Percentiles rank a stretch among this genome's conserved stretches.
These are phyloP conservation scores for Rhizopus delemar DNA, from an alignment of 371 early-diverging fungal species.

Conservation along the genomic window DNA sequence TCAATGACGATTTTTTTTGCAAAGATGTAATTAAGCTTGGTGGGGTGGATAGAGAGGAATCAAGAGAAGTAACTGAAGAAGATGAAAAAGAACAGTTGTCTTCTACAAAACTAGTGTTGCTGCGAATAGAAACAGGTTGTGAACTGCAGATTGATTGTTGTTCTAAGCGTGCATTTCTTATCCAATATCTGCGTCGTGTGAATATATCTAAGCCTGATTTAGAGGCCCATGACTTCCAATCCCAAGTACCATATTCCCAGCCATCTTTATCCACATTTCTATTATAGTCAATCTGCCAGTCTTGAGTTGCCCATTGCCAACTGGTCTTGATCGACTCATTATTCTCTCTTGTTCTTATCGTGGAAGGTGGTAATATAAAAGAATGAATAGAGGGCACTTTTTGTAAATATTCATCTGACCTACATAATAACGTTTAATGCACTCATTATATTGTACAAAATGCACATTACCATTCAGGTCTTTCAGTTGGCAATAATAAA, in stretches of 20 bases:
- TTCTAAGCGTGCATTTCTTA: slow-evolving; percentile 22
- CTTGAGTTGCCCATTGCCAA: slow-evolving; percentile 24
- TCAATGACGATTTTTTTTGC: slow-evolving; percentile 2
- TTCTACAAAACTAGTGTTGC: not conserved
- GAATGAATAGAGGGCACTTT: slow-evolving; percentile 16
- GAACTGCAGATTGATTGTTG: not conserved
- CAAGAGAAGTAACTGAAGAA: not conserved
- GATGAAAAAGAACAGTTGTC: not conserved
- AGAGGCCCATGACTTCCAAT: slow-evolving; percentile 20
- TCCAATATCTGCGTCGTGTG: slow-evolving; percentile 30
- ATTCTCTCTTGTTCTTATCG: slow-evolving; percentile 3
- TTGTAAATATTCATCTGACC: slow-evolving; percentile 31
- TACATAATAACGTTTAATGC: slow-evolving; percentile 1
- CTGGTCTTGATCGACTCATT: slow-evolving; percentile 8
- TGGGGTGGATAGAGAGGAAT: slow-evolving; percentile 5
- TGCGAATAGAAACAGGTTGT: not conserved
- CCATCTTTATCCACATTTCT: slow-evolving; percentile 21
- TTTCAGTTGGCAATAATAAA: slow-evolving; percentile 14
- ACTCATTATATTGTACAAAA: not conserved
- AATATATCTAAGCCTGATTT: slow-evolving; percentile 15
- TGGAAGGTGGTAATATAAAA: slow-evolving; percentile 24
- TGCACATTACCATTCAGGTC: slow-evolving; percentile 24
- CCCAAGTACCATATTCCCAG: slow-evolving; percentile 29
- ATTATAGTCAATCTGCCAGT: slow-evolving; percentile 25
- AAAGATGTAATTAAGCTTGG: not conserved